Percentiles rank a stretch among this genome's conserved stretches.
phyloP scores from a whole-genome alignment of 352 stramenopile species.

The Albugo laibachii region DNA sequence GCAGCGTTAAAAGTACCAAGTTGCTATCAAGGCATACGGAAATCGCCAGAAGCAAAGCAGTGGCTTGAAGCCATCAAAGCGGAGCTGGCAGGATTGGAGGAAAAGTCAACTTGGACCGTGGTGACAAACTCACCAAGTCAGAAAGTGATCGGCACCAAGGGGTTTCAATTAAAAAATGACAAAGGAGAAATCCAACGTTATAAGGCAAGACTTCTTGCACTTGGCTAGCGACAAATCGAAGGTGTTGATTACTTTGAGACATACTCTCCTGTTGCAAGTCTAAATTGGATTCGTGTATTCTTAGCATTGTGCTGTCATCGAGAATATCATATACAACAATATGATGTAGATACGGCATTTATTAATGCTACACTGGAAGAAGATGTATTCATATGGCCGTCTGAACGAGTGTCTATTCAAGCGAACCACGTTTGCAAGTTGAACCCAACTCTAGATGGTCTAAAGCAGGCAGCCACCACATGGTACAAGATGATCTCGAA shows the following conservation, averaged over 20 bases:
- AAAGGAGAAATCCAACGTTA: slow-evolving; percentile 2
- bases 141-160: slow-evolving; percentile 4
- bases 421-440: slow-evolving; percentile 3
- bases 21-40: neutral
- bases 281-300: neutral
- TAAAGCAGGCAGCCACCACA: slow-evolving; percentile 9
- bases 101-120: neutral
- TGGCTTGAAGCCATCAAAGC: neutral
- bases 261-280: neutral
- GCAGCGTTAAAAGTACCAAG: neutral
- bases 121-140: neutral
- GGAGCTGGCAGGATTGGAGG: neutral
- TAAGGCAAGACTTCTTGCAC: slow-evolving; percentile 3
- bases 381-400: neutral
- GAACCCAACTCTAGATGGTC: slow-evolving; percentile 8
- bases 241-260: slow-evolving; percentile 4
- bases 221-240: slow-evolving; percentile 3
- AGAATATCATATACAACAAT: neutral
- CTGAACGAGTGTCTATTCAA: neutral
- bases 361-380: neutral
- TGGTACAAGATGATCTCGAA: slow-evolving; percentile 10
- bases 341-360: neutral
- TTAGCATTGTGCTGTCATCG: neutral
- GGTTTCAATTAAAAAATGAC: slow-evolving; percentile 4
- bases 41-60: neutral